These are phyloP conservation scores for Trichoderma reesei DNA, from an alignment of 495 filamentous ascomycete genomes.

Conservation along the genomic window DNA sequence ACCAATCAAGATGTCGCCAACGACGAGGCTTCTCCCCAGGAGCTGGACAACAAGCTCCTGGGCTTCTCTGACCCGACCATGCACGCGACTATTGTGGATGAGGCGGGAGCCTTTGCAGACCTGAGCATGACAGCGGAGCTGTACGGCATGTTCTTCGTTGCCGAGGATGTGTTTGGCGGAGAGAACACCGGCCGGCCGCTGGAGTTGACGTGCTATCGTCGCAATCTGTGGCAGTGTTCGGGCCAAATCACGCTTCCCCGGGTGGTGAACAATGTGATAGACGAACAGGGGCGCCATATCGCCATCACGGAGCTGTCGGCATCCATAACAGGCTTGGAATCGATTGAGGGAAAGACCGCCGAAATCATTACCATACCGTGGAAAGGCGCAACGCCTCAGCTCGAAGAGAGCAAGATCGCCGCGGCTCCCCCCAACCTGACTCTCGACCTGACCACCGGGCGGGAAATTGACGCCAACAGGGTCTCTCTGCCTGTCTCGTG, in stretches of 20 bases:
- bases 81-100: slow-evolving; percentile 47
- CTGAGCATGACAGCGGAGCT: slow-evolving; percentile 71
- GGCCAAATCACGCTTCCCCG: slow-evolving; percentile 71
- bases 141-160: slow-evolving; percentile 93
- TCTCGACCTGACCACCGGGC: slow-evolving; percentile 61
- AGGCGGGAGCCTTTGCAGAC: slow-evolving; percentile 32
- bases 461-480: slow-evolving; percentile 59
- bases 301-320: slow-evolving; percentile 67
- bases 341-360: slow-evolving; percentile 75
- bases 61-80: slow-evolving; percentile 65
- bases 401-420: slow-evolving; percentile 37
- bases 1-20: slow-evolving; percentile 32
- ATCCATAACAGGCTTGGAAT: slow-evolving; percentile 78
- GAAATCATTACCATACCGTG: slow-evolving; percentile 91
- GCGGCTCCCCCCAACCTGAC: slow-evolving; percentile 48
- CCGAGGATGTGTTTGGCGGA: slow-evolving; percentile 54
- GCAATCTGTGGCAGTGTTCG: slow-evolving; percentile 83
- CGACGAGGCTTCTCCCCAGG: slow-evolving; percentile 28
- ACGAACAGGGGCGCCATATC: slow-evolving; percentile 66
- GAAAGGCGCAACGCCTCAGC: slow-evolving; percentile 63
- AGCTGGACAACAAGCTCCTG: slow-evolving; percentile 42
- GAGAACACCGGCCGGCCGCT: slow-evolving; percentile 48
- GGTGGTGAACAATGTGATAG: slow-evolving; percentile 60
- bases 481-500: slow-evolving; percentile 74
- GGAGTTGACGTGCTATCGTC: slow-evolving; percentile 84